A percentile compares a stretch with the other conserved stretches of the same genome.
Conservation (phyloP, 805 yeast species). For the Saccharomycopsis olivae region DNA sequence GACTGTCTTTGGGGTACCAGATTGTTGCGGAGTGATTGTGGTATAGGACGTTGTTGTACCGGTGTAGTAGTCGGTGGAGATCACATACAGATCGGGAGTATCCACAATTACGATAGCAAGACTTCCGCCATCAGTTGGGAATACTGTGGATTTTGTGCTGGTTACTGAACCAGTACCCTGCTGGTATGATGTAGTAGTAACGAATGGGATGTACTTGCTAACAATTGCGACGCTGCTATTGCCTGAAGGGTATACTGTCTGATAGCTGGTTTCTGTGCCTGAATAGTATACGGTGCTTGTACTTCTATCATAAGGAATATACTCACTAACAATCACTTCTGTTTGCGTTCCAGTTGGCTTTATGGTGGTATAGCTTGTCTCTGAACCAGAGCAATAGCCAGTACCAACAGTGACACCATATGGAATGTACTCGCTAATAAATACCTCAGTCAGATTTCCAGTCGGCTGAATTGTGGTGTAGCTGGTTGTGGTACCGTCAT, state of each 20-base stretch:
- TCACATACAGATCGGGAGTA: too few species aligned
- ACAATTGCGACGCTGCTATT: conserved; percentile 1
- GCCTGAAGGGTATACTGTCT: conserved; percentile 5
- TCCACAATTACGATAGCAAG: too few species aligned
- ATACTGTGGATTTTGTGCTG: too few species aligned
- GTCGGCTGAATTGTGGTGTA: conserved; percentile 3
- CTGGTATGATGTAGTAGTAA: not conserved
- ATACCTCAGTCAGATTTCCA: not conserved
- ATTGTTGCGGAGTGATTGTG: too few species aligned
- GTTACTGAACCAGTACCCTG: too few species aligned
- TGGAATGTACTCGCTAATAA: conserved; percentile 3
- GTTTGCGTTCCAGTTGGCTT: not conserved
- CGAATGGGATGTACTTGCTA: not conserved
- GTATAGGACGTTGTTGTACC: too few species aligned
- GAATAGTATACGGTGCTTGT: not conserved
- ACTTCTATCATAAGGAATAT: not conserved
- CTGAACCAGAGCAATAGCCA: not conserved
- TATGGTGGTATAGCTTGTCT: conserved; percentile 2
- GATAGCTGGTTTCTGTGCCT: conserved; percentile 1
- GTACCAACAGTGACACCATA: conserved; percentile 1
- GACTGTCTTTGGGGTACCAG: too few species aligned
- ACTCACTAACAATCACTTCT: not conserved
- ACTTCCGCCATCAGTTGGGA: too few species aligned
- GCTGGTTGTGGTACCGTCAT: conserved; percentile 6
- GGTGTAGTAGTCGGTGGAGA: too few species aligned